Evolutionary conservation across 768 basidiomycete species (phyloP), one percentile per base, ranked within the genome.

Genomic region (Serendipita sp.): DNA sequence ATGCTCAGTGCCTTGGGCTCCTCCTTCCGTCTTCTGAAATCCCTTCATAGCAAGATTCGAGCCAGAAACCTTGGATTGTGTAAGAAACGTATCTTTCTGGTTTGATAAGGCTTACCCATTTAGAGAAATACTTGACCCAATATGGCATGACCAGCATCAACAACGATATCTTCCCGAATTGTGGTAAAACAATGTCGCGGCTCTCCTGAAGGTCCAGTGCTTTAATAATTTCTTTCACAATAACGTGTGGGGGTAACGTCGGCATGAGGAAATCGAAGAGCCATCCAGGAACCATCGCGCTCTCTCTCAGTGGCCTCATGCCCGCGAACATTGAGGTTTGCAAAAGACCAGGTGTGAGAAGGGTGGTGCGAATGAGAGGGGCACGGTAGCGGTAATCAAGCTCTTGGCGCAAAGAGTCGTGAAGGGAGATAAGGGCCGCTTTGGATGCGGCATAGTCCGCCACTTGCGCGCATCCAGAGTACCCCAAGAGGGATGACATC

Each of bases 391-490:
- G 76, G 48, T 86, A 83, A 72, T 93, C 87, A 16, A 98, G 82
- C 72, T 99, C 95, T 68, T 85, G 88, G 62, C 91, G 81, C 62
- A 99, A 78, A 13, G 88, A 85, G 67, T 93, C 88, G 68, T 95
- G 84, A 50, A 97, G 73, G 36, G 81, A 81, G 15, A 88, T 76
- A 23, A 88, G 71, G n/a, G 94, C 93, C 10, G 92, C 89, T 76
- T 99, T 99, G 29, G 91, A 91, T 6, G 92, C 91, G 72, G 80
- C 80, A 72, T 99, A 98, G 74, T 95, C 91, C 69, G 85, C 89
- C 91, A 87, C 83, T 73, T 83, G 87, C 44, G 84, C 87, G 66
- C 79, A 77, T 16, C 88, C 88, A 29, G 83, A 76, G 66, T 87
- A 73, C 15, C 89, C 85, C 73, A 88, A 74, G 11, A 87, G 80